phyloP scores from a whole-genome alignment of 306 rosid genomes.

The Casuarina glauca region DNA sequence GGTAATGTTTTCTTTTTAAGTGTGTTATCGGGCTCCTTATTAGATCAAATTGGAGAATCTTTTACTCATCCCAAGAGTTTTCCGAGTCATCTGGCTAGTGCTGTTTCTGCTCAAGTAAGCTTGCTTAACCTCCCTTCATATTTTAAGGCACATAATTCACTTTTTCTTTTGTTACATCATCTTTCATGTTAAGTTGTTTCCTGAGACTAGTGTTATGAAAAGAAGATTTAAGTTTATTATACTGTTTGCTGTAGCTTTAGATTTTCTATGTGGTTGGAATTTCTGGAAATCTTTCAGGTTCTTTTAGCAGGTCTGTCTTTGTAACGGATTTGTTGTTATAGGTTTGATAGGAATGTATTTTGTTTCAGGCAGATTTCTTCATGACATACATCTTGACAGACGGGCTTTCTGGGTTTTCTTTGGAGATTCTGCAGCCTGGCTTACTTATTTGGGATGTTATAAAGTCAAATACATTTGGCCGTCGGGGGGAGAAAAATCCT shows the following conservation, averaged over 20 bases:
- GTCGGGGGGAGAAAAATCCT: conserved; percentile 44
- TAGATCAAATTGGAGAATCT: conserved; percentile 75
- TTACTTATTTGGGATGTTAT: conserved; percentile 65
- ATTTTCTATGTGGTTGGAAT: conserved; percentile 10
- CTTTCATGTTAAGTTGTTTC: not conserved
- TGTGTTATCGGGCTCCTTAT: conserved; percentile 84
- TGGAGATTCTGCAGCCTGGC: conserved; percentile 88
- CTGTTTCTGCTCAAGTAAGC: conserved; percentile 82
- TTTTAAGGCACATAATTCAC: conserved; percentile 7
- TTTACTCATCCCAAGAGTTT: conserved; percentile 58
- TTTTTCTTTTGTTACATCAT: not conserved
- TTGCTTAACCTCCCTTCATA: conserved; percentile 21
- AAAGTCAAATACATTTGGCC: conserved; percentile 41
- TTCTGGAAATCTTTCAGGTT: not conserved
- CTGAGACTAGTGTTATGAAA: not conserved
- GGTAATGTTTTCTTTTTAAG: conserved; percentile 91
- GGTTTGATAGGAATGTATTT: conserved; percentile 9
- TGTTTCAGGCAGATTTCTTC: conserved; percentile 89
- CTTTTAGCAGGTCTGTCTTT: not conserved
- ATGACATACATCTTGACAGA: conserved; percentile 82
- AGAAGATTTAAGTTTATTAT: not conserved
- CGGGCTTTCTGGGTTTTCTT: conserved; percentile 87
- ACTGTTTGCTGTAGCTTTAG: not conserved
- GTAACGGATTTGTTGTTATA: not conserved
- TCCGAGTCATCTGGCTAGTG: conserved; percentile 73